A percentile compares a stretch with the other conserved stretches of the same genome.
Evolutionary conservation across 2,329 filamentous ascomycete genomes (phyloP).

Genomic region (Pseudocercospora cruenta): DNA sequence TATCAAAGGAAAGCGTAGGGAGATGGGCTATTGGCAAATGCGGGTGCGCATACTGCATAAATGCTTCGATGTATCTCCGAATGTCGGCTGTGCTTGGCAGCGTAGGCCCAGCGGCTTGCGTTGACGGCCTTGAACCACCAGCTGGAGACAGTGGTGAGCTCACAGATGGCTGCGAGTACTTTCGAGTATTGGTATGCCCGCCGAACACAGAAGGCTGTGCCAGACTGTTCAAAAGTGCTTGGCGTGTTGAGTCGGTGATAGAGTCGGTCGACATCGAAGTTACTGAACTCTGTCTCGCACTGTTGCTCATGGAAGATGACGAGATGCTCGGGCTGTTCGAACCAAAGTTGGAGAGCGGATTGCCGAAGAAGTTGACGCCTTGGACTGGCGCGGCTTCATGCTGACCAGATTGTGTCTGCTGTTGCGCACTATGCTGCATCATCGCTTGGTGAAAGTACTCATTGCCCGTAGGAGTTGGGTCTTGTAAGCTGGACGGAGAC

Average conservation of each 20-base stretch:
- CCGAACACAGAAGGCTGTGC: conserved; percentile 60
- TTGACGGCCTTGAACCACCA: conserved; percentile 33
- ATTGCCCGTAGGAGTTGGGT: conserved; percentile 70
- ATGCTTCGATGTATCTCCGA: conserved; percentile 86
- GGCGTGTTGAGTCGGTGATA: conserved; percentile 68
- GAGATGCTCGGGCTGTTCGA: conserved; percentile 66
- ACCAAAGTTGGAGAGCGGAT: conserved; percentile 63
- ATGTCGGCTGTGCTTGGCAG: conserved; percentile 83
- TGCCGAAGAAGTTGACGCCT: conserved; percentile 62
- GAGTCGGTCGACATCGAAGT: conserved; percentile 66
- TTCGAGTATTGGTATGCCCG: conserved; percentile 53
- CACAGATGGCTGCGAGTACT: conserved; percentile 62
- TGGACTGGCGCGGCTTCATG: conserved; percentile 38
- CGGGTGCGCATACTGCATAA: conserved; percentile 89
- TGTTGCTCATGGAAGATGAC: conserved; percentile 72
- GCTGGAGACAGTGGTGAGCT: conserved; percentile 55
- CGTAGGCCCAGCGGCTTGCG: conserved; percentile 48
- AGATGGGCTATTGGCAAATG: conserved; percentile 94
- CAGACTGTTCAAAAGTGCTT: conserved; percentile 64
- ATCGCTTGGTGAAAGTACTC: conserved; percentile 75
- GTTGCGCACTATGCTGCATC: conserved; percentile 51
- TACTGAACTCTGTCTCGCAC: conserved; percentile 62
- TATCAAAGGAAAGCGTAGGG: conserved; percentile 87
- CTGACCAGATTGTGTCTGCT: conserved; percentile 25
- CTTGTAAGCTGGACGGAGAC: conserved; percentile 74